A percentile compares a stretch with the other conserved stretches of the same genome.
Evolutionary conservation across 2,329 filamentous ascomycete genomes (phyloP).

Genomic region (Rutstroemia sydowiana): DNA sequence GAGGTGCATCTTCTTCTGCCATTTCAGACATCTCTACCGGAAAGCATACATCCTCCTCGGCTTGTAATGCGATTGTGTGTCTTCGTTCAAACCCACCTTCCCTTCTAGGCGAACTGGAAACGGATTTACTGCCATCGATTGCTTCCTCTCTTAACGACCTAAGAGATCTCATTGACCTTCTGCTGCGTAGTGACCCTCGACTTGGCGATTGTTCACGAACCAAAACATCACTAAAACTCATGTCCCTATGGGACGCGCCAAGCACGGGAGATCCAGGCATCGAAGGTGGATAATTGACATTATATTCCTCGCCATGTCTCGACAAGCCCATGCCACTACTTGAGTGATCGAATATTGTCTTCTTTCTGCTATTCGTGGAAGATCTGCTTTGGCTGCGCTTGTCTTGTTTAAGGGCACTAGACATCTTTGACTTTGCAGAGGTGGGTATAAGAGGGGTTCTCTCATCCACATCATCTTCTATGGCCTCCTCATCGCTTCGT

Average conservation of each 20-base stretch:
- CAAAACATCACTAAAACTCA: slow-evolving; percentile 63
- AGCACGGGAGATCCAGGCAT: slow-evolving; percentile 54
- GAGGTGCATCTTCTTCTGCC: slow-evolving; percentile 63
- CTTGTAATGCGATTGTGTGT: slow-evolving; percentile 54
- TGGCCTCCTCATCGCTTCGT: slow-evolving; percentile 39
- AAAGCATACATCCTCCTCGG: slow-evolving; percentile 88
- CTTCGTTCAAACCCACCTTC: slow-evolving; percentile 30
- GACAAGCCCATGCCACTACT: slow-evolving; percentile 17
- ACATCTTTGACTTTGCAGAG: slow-evolving; percentile 32
- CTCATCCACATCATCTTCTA: slow-evolving; percentile 44
- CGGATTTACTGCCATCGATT: slow-evolving; percentile 30
- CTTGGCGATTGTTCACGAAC: slow-evolving; percentile 51
- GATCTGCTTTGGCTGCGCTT: slow-evolving; percentile 35
- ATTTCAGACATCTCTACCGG: slow-evolving; percentile 76
- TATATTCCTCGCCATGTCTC: slow-evolving; percentile 41
- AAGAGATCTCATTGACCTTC: slow-evolving; percentile 18
- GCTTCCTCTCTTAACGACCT: slow-evolving; percentile 10
- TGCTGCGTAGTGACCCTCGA: slow-evolving; percentile 12
- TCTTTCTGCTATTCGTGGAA: slow-evolving; percentile 35
- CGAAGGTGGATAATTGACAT: slow-evolving; percentile 63
- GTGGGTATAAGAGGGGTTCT: slow-evolving; percentile 46
- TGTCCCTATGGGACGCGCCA: slow-evolving; percentile 41
- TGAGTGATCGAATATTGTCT: slow-evolving; percentile 26
- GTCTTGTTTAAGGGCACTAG: slow-evolving; percentile 14
- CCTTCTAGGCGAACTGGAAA: slow-evolving; percentile 18